Conservation (phyloP, 2,329 filamentous ascomycete genomes). For the Xylaria sp. region DNA sequence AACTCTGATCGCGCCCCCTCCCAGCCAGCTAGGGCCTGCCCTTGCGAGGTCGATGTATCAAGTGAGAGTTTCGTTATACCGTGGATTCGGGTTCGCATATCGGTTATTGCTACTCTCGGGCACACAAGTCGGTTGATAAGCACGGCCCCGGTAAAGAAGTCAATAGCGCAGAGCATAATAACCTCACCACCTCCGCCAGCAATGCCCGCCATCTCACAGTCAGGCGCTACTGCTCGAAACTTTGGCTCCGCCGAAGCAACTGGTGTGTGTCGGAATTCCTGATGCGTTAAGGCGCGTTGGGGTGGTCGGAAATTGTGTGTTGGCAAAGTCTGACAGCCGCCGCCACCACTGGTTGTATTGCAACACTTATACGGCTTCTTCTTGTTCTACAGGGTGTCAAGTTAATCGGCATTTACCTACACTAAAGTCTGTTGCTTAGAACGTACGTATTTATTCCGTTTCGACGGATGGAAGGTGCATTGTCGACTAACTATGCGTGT, state of each 20-base stretch:
- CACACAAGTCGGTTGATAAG: conserved; percentile 16
- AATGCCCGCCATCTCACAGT: conserved; percentile 18
- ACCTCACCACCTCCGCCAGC: conserved; percentile 9
- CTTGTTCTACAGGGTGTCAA: conserved; percentile 9
- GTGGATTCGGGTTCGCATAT: conserved; percentile 12
- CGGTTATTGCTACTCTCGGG: conserved; percentile 8
- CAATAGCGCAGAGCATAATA: conserved; percentile 10
- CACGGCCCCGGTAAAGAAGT: conserved; percentile 16
- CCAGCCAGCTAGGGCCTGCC: conserved; percentile 13
- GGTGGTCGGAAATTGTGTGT: conserved; percentile 6
- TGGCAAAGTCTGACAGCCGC: conserved; percentile 18
- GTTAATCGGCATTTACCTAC: conserved; percentile 9
- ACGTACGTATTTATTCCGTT: conserved; percentile 16
- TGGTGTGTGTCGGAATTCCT: conserved; percentile 13
- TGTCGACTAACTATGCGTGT: conserved; percentile 1
- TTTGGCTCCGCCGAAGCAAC: conserved; percentile 15
- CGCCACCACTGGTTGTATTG: neutral
- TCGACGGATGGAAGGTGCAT: conserved; percentile 16
- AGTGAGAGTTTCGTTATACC: conserved; percentile 15
- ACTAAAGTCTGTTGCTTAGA: conserved; percentile 1
- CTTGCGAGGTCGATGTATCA: conserved; percentile 10
- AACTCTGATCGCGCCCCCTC: conserved; percentile 15
- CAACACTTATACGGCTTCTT: conserved; percentile 19
- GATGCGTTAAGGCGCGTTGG: neutral
- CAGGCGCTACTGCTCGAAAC: conserved; percentile 14